Base-by-base conservation (phyloP, 2,329 filamentous ascomycete species). In the Aspergillus ibericus region DNA sequence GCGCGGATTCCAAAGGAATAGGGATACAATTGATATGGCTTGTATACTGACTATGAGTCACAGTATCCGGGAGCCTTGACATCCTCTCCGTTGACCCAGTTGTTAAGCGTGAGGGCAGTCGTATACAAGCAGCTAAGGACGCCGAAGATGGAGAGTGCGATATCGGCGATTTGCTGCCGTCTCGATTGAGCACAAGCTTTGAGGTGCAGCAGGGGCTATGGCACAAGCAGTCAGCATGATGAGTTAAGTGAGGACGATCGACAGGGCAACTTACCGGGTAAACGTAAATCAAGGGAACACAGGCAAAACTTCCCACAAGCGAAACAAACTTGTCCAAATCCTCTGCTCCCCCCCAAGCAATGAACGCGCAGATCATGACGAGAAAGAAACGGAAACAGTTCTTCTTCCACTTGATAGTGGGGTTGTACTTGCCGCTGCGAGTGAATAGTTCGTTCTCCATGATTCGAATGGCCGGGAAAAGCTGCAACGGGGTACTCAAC, bases 331-430 rank as follows among this genome's bases (percentile, higher is more conserved):
- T 98, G 80, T 99, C 95, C 55, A 99, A 80, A 76, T 98, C 89
- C 66, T 92, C 90, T 3, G 95, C 93, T 61, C 95, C 95, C 46
- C 88, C 87, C 92, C 92, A 99, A 1, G 93, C 93, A 64, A 99
- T 89, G 59, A 87, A 77, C 0, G 93, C 90, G 70, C 95, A 98
- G 22, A 95, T 77, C 69, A 91, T 85, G 52, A 98, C 95, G 62
- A 97, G 86, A 71, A 93, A 88, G 82, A 98, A 99, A 55, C 95
- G 89, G 81, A 96, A 99, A 34, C 89, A 81, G 68, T 99, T 99
- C 86, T 99, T 99, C 83, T 98, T 91, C 95, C 95, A 99, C 81
- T 99, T 99, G 81, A 99, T 96, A 72, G 91, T 95, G 0, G 92
- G 93, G 72, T 98, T 97, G 79, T 97, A 96, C 78, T 99, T 99